These are phyloP conservation scores for Serendipita sp. DNA, from an alignment of 1,284 basidiomycete genomes.

Conservation along the genomic window DNA sequence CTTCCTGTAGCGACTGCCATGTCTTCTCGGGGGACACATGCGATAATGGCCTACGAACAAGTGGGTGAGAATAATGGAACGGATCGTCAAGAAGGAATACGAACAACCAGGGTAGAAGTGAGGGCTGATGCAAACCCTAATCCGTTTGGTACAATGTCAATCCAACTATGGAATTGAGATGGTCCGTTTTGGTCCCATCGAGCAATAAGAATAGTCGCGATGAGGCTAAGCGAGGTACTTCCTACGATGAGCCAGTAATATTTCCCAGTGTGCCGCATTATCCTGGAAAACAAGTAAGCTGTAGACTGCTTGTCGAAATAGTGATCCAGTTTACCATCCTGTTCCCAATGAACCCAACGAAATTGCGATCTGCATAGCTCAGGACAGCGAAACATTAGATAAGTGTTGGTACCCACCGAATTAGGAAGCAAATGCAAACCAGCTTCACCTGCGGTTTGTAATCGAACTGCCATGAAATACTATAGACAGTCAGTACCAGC, in stretches of 20 bases:
- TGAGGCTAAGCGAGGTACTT: conserved; percentile 38
- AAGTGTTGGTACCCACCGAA: conserved; percentile 37
- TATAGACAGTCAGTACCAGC: conserved; percentile 15
- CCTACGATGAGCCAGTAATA: conserved; percentile 57
- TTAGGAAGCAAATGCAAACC: conserved; percentile 77
- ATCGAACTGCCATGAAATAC: conserved; percentile 78
- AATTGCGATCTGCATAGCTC: not conserved
- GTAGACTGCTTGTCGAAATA: not conserved
- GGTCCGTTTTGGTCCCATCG: conserved; percentile 47
- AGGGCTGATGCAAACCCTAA: conserved; percentile 73
- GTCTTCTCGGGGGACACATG: conserved; percentile 64
- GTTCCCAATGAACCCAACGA: not conserved
- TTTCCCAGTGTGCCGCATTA: conserved; percentile 72
- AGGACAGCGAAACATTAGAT: no score
- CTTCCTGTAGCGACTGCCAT: conserved; percentile 78
- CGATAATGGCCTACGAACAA: conserved; percentile 61
- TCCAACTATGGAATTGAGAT: conserved; percentile 51
- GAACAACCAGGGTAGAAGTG: conserved; percentile 65
- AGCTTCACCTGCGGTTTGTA: conserved; percentile 55
- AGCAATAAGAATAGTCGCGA: conserved; percentile 42
- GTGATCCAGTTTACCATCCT: not conserved
- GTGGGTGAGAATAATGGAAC: not conserved
- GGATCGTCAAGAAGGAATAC: conserved; percentile 18
- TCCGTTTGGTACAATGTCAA: conserved; percentile 63
- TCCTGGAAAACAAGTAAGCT: conserved; percentile 28